A percentile compares a stretch with the other conserved stretches of the same genome.
Conservation (phyloP, 192 early-diverging fungal genomes). For the Funneliformis mosseae region DNA sequence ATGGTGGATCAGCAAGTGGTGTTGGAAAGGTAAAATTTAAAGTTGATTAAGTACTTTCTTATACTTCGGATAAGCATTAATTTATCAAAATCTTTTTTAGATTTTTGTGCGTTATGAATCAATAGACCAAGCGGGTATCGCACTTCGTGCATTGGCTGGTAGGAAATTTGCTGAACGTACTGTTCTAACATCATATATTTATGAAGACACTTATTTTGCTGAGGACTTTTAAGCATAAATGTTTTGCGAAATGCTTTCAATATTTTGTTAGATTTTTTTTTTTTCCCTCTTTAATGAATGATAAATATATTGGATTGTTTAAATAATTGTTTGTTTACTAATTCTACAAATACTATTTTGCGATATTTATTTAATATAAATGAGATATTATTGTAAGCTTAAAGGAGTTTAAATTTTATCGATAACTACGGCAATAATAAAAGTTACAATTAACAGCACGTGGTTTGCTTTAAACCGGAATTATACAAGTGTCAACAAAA, state of each 20-base stretch:
- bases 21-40: constrained; percentile 74
- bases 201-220: constrained; percentile 69
- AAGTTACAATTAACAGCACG: too few species aligned
- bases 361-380: not conserved
- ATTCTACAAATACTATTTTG: not conserved
- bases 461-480: too few species aligned
- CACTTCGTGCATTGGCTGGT: constrained; percentile 83
- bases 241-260: not conserved
- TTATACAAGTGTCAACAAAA: not conserved
- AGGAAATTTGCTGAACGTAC: constrained; percentile 93
- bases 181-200: constrained; percentile 83
- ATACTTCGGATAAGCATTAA: not conserved
- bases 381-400: too few species aligned
- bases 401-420: too few species aligned
- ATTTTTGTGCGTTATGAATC: constrained; percentile 82
- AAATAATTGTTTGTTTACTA: not conserved
- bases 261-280: too few species aligned
- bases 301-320: not conserved
- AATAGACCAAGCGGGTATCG: constrained; percentile 61
- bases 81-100: constrained; percentile 42
- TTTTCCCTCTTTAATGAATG: not conserved
- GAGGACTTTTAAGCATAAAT: constrained; percentile 58
- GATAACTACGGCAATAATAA: too few species aligned
- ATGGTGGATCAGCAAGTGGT: constrained; percentile 60
- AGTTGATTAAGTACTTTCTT: not conserved